Percentiles rank a stretch among this genome's conserved stretches.
phyloP scores from a whole-genome alignment of 441 rosid species.

The Populus hybrid region DNA sequence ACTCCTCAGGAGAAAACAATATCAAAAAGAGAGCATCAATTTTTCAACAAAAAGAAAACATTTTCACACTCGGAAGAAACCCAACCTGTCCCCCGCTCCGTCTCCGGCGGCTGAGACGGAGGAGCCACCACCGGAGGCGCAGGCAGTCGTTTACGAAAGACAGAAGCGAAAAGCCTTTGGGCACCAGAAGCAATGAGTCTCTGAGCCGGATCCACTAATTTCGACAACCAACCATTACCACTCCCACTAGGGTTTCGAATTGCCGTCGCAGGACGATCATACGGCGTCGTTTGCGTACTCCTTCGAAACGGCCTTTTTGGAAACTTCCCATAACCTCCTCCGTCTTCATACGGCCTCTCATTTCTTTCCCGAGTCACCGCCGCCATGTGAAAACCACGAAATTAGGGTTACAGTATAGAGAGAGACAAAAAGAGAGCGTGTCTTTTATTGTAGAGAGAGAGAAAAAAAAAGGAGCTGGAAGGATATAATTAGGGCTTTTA shows the following conservation, averaged over 20 bases:
- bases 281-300: conserved; percentile 56
- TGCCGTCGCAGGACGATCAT: conserved; percentile 62
- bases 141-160: conserved; percentile 72
- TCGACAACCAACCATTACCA: conserved; percentile 72
- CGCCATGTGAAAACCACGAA: conserved; percentile 42
- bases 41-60: neutral
- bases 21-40: neutral
- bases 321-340: conserved; percentile 72
- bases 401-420: conserved; percentile 4
- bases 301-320: conserved; percentile 56
- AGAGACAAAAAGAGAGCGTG: neutral
- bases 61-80: neutral
- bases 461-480: neutral
- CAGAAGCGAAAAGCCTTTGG: conserved; percentile 62
- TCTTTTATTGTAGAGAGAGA: neutral
- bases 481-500: conserved; percentile 23
- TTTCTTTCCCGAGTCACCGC: conserved; percentile 52
- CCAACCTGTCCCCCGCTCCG: conserved; percentile 61
- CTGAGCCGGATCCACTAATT: conserved; percentile 90
- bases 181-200: conserved; percentile 71
- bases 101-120: conserved; percentile 40
- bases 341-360: conserved; percentile 49
- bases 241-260: conserved; percentile 34
- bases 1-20: neutral
- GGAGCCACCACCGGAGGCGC: conserved; percentile 30